These are phyloP conservation scores for Holtermannia corniformis DNA, from an alignment of 768 basidiomycete genomes.

Conservation along the genomic window DNA sequence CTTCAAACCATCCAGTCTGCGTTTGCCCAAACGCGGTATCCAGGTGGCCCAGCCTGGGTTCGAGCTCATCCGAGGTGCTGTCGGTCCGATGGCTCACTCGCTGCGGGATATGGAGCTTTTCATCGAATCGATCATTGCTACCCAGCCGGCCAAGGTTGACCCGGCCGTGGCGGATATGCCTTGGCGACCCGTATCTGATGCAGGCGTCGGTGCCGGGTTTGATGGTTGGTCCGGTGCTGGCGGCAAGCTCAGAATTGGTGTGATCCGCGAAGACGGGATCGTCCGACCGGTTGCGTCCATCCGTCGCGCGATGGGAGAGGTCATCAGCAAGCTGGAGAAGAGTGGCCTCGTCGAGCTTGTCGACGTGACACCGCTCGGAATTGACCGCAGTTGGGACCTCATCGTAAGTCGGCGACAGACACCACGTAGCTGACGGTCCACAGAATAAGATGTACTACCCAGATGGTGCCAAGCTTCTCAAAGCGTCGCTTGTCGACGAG, in stretches of 20 bases:
- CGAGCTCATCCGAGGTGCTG: slow-evolving; percentile 11
- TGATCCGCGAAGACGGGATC: not conserved
- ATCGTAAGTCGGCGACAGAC: not conserved
- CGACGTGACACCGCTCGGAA: not conserved
- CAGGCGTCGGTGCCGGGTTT: not conserved
- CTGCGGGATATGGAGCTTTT: slow-evolving; percentile 17
- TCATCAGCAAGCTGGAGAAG: not conserved
- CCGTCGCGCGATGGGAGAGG: not conserved
- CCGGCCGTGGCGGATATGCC: slow-evolving; percentile 9
- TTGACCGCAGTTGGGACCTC: not conserved
- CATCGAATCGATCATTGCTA: slow-evolving; percentile 5
- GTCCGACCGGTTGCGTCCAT: not conserved
- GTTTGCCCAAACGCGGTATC: slow-evolving; percentile 15
- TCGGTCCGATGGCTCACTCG: slow-evolving; percentile 17
- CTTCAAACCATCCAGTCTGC: slow-evolving; percentile 14
- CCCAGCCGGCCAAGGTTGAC: slow-evolving; percentile 14
- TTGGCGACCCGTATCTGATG: slow-evolving; percentile 6
- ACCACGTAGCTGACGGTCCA: not conserved
- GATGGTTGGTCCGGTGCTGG: not conserved
- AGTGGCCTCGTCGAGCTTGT: not conserved
- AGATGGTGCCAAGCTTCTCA: not conserved
- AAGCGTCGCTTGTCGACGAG: not conserved
- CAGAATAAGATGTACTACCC: slow-evolving; percentile 3
- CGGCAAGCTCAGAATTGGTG: slow-evolving; percentile 1
- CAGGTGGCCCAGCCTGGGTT: slow-evolving; percentile 8